phyloP scores from a whole-genome alignment of 2,329 filamentous ascomycete species.

The Trichoderma sp. region DNA sequence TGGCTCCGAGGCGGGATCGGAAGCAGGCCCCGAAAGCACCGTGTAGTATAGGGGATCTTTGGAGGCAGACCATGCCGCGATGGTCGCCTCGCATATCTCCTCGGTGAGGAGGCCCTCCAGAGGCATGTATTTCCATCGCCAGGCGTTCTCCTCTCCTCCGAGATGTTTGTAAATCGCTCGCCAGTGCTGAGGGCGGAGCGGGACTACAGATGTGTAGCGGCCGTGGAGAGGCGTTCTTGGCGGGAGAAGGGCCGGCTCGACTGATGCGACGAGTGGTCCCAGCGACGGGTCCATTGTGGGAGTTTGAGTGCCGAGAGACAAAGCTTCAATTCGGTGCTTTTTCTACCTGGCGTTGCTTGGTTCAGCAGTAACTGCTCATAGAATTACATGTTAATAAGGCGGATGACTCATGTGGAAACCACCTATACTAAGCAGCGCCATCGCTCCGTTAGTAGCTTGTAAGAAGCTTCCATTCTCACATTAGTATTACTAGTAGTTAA shows the following conservation, averaged over 20 bases:
- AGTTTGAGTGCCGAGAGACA: not conserved
- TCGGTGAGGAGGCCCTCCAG: slow-evolving; percentile 30
- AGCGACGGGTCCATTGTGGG: slow-evolving; percentile 10
- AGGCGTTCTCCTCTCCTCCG: slow-evolving; percentile 36
- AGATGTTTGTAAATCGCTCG: slow-evolving; percentile 37
- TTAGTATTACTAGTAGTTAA: too few relatives aligned
- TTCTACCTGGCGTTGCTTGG: not conserved
- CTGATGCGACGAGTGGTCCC: slow-evolving; percentile 15
- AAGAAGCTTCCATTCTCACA: not conserved
- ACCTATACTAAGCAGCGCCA: slow-evolving; percentile 10
- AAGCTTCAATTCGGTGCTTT: not conserved
- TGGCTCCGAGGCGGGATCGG: slow-evolving; percentile 34
- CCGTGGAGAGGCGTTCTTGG: slow-evolving; percentile 33
- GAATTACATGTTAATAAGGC: not conserved
- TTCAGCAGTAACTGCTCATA: not conserved
- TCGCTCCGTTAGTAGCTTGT: not conserved
- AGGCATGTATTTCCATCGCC: slow-evolving; percentile 41
- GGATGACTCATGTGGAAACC: slow-evolving; percentile 17
- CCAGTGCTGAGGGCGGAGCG: slow-evolving; percentile 34
- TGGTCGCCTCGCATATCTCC: slow-evolving; percentile 28
- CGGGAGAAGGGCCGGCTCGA: slow-evolving; percentile 23
- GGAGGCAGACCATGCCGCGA: slow-evolving; percentile 32
- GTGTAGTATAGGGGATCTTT: slow-evolving; percentile 47
- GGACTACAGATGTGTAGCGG: slow-evolving; percentile 37
- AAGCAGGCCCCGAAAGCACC: slow-evolving; percentile 41